Percentiles rank a stretch among this genome's conserved stretches.
phyloP scores from a whole-genome alignment of 2,329 filamentous ascomycete species.

The Fusarium sp. region DNA sequence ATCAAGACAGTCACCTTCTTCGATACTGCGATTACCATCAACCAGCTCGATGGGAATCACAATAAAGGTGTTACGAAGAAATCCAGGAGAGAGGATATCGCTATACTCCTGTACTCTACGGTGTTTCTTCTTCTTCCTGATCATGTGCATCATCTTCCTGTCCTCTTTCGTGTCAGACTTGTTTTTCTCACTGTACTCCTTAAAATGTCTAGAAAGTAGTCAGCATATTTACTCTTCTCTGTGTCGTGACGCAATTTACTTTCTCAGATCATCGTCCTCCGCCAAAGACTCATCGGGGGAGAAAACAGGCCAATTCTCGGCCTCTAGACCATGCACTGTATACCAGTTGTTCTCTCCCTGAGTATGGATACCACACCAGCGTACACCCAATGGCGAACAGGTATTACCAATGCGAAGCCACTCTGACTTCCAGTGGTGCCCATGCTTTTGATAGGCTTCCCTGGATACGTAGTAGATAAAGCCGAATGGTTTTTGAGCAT shows the following conservation, averaged over 20 bases:
- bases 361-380: slow-evolving; percentile 4
- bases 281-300: neutral
- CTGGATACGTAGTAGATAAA: slow-evolving; percentile 33
- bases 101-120: neutral
- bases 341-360: neutral
- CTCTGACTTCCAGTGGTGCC: slow-evolving; percentile 5
- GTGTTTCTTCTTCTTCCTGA: neutral
- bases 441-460: slow-evolving; percentile 5
- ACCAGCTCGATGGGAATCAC: slow-evolving; percentile 22
- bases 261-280: slow-evolving; percentile 19
- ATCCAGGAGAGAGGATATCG: neutral
- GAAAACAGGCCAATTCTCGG: slow-evolving; percentile 22
- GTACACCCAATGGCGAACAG: no score
- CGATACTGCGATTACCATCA: neutral
- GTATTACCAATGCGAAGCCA: no score
- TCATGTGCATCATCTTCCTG: neutral
- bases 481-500: slow-evolving; percentile 17
- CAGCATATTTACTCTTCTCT: neutral
- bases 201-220: slow-evolving; percentile 28
- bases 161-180: neutral
- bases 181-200: slow-evolving; percentile 2
- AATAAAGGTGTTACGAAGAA: slow-evolving; percentile 31
- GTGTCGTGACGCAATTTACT: neutral
- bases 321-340: neutral
- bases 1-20: neutral